These are phyloP conservation scores for Colletotrichum australisinense DNA, from an alignment of 2,329 filamentous ascomycete genomes.

Conservation along the genomic window DNA sequence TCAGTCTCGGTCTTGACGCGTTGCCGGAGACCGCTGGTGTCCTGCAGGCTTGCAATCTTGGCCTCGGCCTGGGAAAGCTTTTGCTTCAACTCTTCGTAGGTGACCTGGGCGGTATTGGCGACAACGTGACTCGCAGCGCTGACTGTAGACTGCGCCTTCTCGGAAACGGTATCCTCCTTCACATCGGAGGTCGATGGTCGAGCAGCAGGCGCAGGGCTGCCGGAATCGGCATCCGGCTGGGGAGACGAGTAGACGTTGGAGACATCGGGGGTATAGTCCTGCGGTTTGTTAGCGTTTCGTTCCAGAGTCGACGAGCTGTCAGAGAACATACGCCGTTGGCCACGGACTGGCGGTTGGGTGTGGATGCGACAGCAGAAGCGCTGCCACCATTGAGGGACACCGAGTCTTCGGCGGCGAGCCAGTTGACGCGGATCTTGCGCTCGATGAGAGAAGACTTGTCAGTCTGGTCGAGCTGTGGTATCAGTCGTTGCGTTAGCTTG, in stretches of 20 bases:
- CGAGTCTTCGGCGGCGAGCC: slow-evolving; percentile 74
- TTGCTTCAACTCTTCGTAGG: slow-evolving; percentile 72
- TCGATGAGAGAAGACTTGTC: slow-evolving; percentile 86
- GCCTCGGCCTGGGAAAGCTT: slow-evolving; percentile 82
- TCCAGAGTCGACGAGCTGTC: not conserved
- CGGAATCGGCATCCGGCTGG: slow-evolving; percentile 43
- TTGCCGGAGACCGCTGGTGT: slow-evolving; percentile 81
- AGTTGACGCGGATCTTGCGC: slow-evolving; percentile 94
- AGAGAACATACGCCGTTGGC: slow-evolving; percentile 45
- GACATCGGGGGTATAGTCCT: slow-evolving; percentile 56
- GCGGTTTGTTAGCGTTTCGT: slow-evolving; percentile 38
- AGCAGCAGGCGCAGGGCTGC: slow-evolving; percentile 42
- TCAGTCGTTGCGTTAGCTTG: slow-evolving; percentile 23
- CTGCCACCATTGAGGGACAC: slow-evolving; percentile 35
- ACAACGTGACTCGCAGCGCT: slow-evolving; percentile 60
- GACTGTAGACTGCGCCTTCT: slow-evolving; percentile 45
- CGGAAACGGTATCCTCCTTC: slow-evolving; percentile 44
- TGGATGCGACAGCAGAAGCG: slow-evolving; percentile 42
- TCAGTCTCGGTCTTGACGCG: slow-evolving; percentile 68
- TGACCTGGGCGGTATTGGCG: slow-evolving; percentile 54
- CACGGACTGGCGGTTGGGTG: slow-evolving; percentile 54
- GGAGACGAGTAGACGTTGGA: slow-evolving; percentile 60
- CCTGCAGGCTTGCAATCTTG: slow-evolving; percentile 75
- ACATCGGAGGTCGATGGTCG: slow-evolving; percentile 46
- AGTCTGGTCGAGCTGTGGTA: slow-evolving; percentile 78